A percentile compares a stretch with the other conserved stretches of the same genome.
These are phyloP conservation scores for Fusarium anguioides DNA, from an alignment of 2,329 filamentous ascomycete genomes.

Conservation along the genomic window DNA sequence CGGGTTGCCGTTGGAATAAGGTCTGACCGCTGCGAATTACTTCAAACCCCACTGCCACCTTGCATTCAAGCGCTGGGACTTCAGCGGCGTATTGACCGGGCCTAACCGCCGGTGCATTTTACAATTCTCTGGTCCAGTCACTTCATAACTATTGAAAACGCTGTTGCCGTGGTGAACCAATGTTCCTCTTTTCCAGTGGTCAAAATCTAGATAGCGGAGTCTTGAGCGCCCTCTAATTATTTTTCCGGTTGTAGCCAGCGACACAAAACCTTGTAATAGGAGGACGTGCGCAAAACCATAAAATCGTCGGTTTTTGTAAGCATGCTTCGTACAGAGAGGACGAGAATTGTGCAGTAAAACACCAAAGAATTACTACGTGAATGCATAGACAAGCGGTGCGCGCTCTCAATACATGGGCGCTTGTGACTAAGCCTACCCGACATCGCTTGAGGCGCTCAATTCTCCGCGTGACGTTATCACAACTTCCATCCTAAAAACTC, in stretches of 20 bases:
- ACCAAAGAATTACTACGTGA: background rate
- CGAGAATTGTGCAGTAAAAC: background rate
- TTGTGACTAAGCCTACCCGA: conserved; percentile 33
- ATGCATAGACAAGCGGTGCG: background rate
- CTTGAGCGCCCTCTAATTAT: conserved; percentile 8
- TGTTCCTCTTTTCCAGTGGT: background rate
- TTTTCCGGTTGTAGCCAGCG: background rate
- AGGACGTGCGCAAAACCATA: background rate
- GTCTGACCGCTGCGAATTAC: background rate
- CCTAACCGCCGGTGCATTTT: too few species aligned
- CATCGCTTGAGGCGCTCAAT: conserved; percentile 2
- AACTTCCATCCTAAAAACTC: conserved; percentile 18
- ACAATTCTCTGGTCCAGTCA: background rate
- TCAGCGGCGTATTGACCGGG: background rate
- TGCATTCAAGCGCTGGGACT: background rate
- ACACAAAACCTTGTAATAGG: background rate
- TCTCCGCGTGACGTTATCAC: conserved; percentile 22
- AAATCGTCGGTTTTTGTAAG: background rate
- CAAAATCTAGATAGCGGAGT: background rate
- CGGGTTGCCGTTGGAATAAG: too few species aligned
- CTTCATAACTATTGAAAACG: background rate
- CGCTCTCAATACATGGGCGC: background rate
- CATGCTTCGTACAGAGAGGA: background rate
- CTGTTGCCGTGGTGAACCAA: too few species aligned
- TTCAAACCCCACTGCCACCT: background rate